Base-by-base conservation (phyloP, 148 eudicot species). In the Amaranthus cruentus region DNA sequence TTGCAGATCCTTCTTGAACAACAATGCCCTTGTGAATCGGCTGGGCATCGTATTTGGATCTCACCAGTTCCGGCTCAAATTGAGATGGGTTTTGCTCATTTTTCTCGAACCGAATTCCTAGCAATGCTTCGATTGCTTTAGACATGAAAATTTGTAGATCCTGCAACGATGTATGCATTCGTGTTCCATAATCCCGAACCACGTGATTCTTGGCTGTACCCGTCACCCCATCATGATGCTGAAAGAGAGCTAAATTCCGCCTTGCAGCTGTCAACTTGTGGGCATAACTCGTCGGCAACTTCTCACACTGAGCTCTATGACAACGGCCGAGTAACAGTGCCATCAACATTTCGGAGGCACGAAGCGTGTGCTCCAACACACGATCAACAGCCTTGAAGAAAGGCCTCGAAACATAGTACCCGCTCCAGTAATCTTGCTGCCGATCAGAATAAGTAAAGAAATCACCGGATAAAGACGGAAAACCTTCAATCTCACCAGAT, bases 161-260 rank as follows among this genome's bases (percentile, higher is more conserved):
- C 72, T 86, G 87, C 74, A 96, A 82, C 66, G 99, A 91, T 28
- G 93, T 87, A 80, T 96, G 92, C 99, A 96, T 96, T 71, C 99
- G 85, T 49, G 82, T 80, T 54, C 99, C 99, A 74, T 96, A 96
- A 81, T 96, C 99, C 76, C 83, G 77, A 55, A 96, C 97, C 74
- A 96, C 99, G 75, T 96, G 97, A 73, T 90, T 86, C 84, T 90
- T 96, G 47, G 99, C 99, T 13, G 99, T 96, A 57, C 99, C 99
- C 46, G 99, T 96, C 42, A 96, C 97, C 57, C 99, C 99, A 81
- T 96, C 99, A 68, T 96, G 99, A 75, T 96, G 99, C 85, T 96
- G 99, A 83, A 91, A 96, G n/a, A 96, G 94, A 68, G 99, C 99
- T 68, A 96, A 83, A 78, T 96, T 96, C 77, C 99, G 84, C 81